Evolutionary conservation across 2,329 filamentous ascomycete species (phyloP).

Genomic region (Elsinoe australis): DNA sequence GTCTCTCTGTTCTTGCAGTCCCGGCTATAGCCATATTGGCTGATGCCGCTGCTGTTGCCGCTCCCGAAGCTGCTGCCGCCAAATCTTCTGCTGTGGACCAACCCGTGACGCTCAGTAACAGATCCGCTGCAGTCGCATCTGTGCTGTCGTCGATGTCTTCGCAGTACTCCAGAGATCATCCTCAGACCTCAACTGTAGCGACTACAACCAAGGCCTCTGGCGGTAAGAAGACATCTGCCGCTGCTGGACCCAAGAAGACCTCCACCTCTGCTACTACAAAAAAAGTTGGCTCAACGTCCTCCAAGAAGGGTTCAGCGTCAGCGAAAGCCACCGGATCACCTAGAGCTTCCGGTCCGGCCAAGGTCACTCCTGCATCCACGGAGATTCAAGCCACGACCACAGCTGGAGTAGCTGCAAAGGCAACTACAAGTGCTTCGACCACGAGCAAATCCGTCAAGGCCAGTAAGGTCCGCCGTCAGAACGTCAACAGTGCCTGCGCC

Average conservation of each 20-base stretch:
- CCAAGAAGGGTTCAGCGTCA: background rate
- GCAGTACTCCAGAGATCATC: slow-evolving; percentile 12
- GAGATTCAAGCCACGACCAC: background rate
- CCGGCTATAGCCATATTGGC: background rate
- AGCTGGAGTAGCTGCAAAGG: background rate
- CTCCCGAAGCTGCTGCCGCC: background rate
- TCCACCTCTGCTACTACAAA: background rate
- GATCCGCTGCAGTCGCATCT: background rate
- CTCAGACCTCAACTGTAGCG: background rate
- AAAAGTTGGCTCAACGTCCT: too few relatives aligned
- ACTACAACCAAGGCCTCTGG: background rate
- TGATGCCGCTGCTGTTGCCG: background rate
- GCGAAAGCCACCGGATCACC: background rate
- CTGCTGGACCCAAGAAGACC: background rate
- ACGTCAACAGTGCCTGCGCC: slow-evolving; percentile 3
- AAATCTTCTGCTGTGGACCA: background rate
- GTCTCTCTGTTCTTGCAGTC: background rate
- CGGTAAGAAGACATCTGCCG: background rate
- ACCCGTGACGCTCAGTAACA: background rate
- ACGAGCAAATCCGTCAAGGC: background rate
- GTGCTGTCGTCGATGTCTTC: slow-evolving; percentile 1
- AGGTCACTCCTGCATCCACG: background rate
- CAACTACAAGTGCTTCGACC: background rate
- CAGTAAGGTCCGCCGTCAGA: background rate
- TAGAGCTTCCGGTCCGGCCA: background rate